These are phyloP conservation scores for Phytopythium litorale DNA, from an alignment of 352 stramenopile genomes.

Conservation along the genomic window DNA sequence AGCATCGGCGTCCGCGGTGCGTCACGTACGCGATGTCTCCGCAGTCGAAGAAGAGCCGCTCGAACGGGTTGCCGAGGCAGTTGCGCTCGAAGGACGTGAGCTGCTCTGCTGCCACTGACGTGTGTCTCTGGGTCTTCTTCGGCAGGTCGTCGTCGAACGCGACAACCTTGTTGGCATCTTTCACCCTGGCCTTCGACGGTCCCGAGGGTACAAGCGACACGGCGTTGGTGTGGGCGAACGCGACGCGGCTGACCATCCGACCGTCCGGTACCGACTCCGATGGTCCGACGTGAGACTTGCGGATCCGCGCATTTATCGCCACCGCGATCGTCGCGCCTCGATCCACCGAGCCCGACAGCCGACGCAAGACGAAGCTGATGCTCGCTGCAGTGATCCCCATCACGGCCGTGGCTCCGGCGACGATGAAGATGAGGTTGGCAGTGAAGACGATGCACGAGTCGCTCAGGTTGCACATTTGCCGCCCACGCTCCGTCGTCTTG, in stretches of 20 bases:
- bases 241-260: not conserved
- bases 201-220: not conserved
- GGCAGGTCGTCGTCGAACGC: not conserved
- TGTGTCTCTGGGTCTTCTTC: not conserved
- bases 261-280: not conserved
- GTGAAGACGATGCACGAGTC: conserved; percentile 27
- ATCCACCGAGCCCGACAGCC: not conserved
- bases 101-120: not conserved
- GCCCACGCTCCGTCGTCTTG: conserved; percentile 13
- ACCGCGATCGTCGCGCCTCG: not conserved
- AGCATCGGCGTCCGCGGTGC: conserved; percentile 5
- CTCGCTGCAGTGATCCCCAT: conserved; percentile 9
- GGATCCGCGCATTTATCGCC: not conserved
- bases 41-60: conserved; percentile 15
- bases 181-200: not conserved
- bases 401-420: conserved; percentile 13
- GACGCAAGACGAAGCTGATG: not conserved
- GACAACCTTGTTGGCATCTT: not conserved
- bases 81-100: conserved; percentile 18
- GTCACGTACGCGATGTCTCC: conserved; percentile 17
- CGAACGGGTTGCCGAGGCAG: conserved; percentile 14
- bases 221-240: not conserved
- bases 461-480: conserved; percentile 20
- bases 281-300: not conserved
- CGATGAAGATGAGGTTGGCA: conserved; percentile 15